phyloP scores from a whole-genome alignment of 169 alveolate species.

The Perkinsus olseni region DNA sequence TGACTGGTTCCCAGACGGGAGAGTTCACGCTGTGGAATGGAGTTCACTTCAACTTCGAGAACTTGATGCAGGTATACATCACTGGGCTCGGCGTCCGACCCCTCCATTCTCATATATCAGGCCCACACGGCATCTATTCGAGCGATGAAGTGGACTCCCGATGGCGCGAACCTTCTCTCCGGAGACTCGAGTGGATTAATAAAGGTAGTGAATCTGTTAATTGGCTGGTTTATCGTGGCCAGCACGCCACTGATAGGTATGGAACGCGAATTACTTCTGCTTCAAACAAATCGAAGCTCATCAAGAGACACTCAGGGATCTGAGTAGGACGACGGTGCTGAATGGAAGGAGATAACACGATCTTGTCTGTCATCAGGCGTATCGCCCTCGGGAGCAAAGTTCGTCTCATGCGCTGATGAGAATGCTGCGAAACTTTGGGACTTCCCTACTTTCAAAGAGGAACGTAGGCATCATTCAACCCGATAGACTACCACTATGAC shows the following conservation, averaged over 20 bases:
- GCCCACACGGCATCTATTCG: slow-evolving; percentile 28
- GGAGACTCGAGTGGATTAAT: slow-evolving; percentile 43
- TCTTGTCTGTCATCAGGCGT: not conserved
- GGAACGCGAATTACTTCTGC: slow-evolving; percentile 22
- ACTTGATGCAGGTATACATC: slow-evolving; percentile 7
- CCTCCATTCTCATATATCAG: not conserved
- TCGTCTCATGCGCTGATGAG: slow-evolving; percentile 52
- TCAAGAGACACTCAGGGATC: slow-evolving; percentile 36
- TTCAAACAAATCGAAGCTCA: slow-evolving; percentile 32
- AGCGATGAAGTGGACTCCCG: slow-evolving; percentile 45
- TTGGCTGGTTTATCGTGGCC: not conserved
- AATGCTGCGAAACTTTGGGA: slow-evolving; percentile 45
- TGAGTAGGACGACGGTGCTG: not conserved
- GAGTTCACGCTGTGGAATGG: slow-evolving; percentile 41
- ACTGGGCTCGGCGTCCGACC: not conserved
- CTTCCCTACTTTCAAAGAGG: slow-evolving; percentile 33
- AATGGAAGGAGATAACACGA: not conserved
- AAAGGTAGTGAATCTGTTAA: not conserved
- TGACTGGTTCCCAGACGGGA: slow-evolving; percentile 41
- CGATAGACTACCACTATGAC: no score
- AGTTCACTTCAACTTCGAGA: slow-evolving; percentile 37
- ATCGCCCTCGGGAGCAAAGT: slow-evolving; percentile 38
- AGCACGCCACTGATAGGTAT: slow-evolving; percentile 10
- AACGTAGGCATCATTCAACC: slow-evolving; percentile 5
- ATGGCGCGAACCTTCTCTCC: slow-evolving; percentile 30